Evolutionary conservation across 495 filamentous ascomycete genomes (phyloP), one percentile per base, ranked within the genome.

Genomic region (Aspergillus indologenus): DNA sequence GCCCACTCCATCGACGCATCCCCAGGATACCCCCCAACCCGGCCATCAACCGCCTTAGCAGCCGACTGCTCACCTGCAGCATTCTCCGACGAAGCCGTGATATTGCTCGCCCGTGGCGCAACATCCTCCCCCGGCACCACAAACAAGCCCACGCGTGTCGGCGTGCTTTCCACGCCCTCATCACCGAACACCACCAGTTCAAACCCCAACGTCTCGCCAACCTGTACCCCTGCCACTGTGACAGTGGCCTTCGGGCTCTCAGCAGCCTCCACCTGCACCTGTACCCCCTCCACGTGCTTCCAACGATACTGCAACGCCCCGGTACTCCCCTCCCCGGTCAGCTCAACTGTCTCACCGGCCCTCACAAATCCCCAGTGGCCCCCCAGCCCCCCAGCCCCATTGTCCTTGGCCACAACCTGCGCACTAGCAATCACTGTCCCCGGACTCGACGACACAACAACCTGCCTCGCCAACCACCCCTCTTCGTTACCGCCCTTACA

Each of bases 81-180:
- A 18, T 45, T 57, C 20, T 42, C 49, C 7, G 60, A 58, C 23
- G 60, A 61, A 8, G 55, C 60, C 23, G 49, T 57, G 4, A 54
- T 47, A 40, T 40, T 40, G 24, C 8, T 50, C 47, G 50, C 55
- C 8, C 29, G 46, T 22, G 22, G 43, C 9, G 54, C 49, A 4
- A 61, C 46, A 21, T 61, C 53, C 26, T 57, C 44, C 15, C 53
- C 23, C 12, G 3, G 45, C 18, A 48, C 53, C 5, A 22, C 29
- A 17, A 56, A 43, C 24, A 57, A 7, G 21, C 40, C 43, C 31
- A 57, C 54, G 5, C 50, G 24, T 1, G 48, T 24, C 17, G 59
- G 53, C 1, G 52, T 48, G 21, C 59, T 57, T 9, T 49, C 48
- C 11, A 19, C 19, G 23, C 26, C 9, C 23, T 21, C 54, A 47